Percentiles rank a stretch among this genome's conserved stretches.
Conservation (phyloP, 2,329 filamentous ascomycete species). For the Diplocarpon mali region DNA sequence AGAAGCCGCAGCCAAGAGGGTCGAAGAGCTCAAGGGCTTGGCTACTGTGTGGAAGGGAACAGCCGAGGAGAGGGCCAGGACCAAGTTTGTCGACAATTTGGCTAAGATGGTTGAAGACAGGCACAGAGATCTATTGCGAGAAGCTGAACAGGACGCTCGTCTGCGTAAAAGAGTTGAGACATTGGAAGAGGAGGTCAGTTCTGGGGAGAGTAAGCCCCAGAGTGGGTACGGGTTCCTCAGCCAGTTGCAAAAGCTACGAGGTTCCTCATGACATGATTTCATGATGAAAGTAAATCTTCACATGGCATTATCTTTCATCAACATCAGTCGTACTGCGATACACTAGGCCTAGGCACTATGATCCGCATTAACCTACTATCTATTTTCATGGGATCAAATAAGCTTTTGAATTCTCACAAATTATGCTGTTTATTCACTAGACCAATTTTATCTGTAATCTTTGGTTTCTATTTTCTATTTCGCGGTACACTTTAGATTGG, state of each 20-base stretch:
- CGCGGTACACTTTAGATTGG: too few species aligned
- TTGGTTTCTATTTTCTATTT: too few species aligned
- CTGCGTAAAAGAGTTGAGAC: slow-evolving; percentile 20
- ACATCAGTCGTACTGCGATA: neutral
- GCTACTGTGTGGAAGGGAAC: slow-evolving; percentile 89
- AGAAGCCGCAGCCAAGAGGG: slow-evolving; percentile 59
- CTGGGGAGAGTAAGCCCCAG: slow-evolving; percentile 18
- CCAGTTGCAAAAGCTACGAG: slow-evolving; percentile 28
- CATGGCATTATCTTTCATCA: neutral
- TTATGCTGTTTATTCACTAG: too few species aligned
- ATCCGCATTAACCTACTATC: too few species aligned
- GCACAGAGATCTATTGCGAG: slow-evolving; percentile 25
- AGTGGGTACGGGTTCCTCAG: slow-evolving; percentile 28
- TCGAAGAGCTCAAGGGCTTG: slow-evolving; percentile 68
- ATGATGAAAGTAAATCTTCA: neutral
- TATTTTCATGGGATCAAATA: too few species aligned
- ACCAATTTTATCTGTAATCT: too few species aligned
- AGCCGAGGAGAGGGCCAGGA: slow-evolving; percentile 78
- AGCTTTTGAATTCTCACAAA: too few species aligned
- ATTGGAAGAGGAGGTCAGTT: slow-evolving; percentile 15
- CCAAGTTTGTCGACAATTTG: slow-evolving; percentile 70
- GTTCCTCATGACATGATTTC: slow-evolving; percentile 17
- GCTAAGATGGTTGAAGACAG: slow-evolving; percentile 74
- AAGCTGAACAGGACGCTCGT: slow-evolving; percentile 23
- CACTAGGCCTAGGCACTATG: too few species aligned